A percentile compares a stretch with the other conserved stretches of the same genome.
Conservation (phyloP, 1,284 basidiomycete genomes). For the Trichosporon faecale region DNA sequence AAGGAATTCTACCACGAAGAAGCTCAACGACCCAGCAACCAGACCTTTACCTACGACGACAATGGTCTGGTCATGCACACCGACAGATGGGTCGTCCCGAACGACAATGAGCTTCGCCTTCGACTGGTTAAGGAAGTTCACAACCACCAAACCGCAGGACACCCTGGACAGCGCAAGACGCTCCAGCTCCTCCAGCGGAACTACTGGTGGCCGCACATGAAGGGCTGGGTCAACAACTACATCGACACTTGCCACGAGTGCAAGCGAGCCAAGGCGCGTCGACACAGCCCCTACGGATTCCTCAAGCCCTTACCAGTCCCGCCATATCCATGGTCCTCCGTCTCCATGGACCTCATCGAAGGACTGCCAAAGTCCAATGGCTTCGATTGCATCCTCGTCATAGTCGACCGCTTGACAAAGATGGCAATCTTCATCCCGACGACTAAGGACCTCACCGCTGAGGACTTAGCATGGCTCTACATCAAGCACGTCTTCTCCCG, state of each 20-base stretch:
- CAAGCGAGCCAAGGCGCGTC: constrained; percentile 39
- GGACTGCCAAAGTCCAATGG: constrained; percentile 49
- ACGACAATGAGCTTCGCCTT: no score
- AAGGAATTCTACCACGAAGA: background rate
- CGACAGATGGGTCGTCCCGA: no score
- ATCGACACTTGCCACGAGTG: constrained; percentile 47
- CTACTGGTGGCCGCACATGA: constrained; percentile 38
- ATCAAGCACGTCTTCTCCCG: constrained; percentile 18
- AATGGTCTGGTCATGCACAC: no score
- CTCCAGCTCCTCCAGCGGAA: constrained; percentile 28
- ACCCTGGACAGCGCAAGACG: constrained; percentile 54
- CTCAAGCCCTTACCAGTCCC: constrained; percentile 48
- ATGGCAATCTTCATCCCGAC: constrained; percentile 1
- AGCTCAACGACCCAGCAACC: no score
- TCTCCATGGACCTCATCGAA: constrained; percentile 53
- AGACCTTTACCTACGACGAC: no score
- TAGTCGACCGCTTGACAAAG: constrained; percentile 51
- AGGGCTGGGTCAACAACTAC: constrained; percentile 28
- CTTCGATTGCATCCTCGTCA: constrained; percentile 50
- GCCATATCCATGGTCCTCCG: constrained; percentile 46
- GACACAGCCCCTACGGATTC: constrained; percentile 48
- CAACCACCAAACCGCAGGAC: constrained; percentile 43
- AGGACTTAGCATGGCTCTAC: background rate
- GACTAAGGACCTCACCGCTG: background rate
- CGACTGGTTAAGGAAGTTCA: constrained; percentile 20